Conservation (phyloP, 441 rosid species). For the Kokia cookei region DNA sequence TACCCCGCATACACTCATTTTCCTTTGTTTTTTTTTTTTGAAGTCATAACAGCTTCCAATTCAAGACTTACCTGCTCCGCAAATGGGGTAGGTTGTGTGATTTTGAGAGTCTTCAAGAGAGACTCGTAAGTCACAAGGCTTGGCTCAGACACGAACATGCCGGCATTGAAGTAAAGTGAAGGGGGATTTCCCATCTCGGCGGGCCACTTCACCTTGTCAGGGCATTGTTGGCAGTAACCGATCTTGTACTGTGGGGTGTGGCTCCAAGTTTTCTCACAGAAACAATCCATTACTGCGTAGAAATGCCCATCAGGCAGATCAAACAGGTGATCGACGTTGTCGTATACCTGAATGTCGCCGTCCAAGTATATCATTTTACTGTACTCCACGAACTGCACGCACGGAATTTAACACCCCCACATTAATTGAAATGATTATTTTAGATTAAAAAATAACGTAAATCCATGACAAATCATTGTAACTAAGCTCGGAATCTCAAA, state of each 20-base stretch:
- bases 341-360: conserved; percentile 60
- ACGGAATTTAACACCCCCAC: not conserved
- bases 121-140: conserved; percentile 29
- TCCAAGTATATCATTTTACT: conserved; percentile 63
- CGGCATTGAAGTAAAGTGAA: conserved; percentile 59
- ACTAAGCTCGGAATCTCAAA: too few relatives aligned
- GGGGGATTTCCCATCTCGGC: conserved; percentile 41
- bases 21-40: not conserved
- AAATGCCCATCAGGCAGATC: conserved; percentile 45
- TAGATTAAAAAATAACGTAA: not conserved
- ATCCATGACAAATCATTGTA: not conserved
- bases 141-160: conserved; percentile 64
- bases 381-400: conserved; percentile 55
- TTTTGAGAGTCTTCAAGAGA: conserved; percentile 24
- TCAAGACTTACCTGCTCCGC: conserved; percentile 48
- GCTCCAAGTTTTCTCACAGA: conserved; percentile 70
- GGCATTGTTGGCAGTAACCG: conserved; percentile 64
- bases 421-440: not conserved
- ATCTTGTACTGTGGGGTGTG: conserved; percentile 52
- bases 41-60: not conserved
- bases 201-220: conserved; percentile 47
- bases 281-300: conserved; percentile 67
- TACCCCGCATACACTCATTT: not conserved
- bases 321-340: conserved; percentile 56
- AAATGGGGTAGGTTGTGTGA: conserved; percentile 45